Percentiles rank a stretch among this genome's conserved stretches.
phyloP scores from a whole-genome alignment of 2,329 filamentous ascomycete genomes.

The Phaeoacremonium minimum region DNA sequence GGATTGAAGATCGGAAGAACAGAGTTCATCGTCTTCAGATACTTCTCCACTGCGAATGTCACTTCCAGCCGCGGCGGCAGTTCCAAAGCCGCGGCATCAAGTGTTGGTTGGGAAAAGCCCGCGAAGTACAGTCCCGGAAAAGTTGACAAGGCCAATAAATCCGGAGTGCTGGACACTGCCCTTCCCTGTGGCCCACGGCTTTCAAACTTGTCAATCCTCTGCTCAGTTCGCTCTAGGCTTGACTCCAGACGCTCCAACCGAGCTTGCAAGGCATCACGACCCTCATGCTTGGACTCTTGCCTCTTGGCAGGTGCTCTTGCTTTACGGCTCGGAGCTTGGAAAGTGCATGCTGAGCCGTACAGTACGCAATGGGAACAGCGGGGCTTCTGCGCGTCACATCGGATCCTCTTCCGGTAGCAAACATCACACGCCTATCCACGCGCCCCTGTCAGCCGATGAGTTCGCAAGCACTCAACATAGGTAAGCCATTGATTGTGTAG shows the following conservation, averaged over 20 bases:
- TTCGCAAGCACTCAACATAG: background rate
- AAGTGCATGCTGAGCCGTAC: conserved; percentile 16
- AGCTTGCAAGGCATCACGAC: conserved; percentile 3
- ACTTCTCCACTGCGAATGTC: conserved; percentile 14
- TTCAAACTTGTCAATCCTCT: conserved; percentile 6
- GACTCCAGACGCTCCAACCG: conserved; percentile 7
- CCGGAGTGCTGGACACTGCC: too few relatives aligned
- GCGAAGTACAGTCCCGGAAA: background rate
- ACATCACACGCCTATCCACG: conserved; percentile 24
- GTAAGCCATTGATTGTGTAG: conserved; percentile 1
- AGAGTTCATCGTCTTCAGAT: conserved; percentile 14
- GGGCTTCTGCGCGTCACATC: conserved; percentile 26
- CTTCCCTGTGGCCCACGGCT: conserved; percentile 6
- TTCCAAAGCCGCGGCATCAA: conserved; percentile 16
- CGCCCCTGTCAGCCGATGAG: conserved; percentile 1
- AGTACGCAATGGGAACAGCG: conserved; percentile 25
- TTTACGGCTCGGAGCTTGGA: conserved; percentile 16
- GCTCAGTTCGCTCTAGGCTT: conserved; percentile 3
- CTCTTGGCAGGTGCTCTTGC: conserved; percentile 12
- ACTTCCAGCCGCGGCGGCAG: conserved; percentile 16
- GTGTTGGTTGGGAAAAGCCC: conserved; percentile 5
- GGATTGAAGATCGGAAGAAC: conserved; percentile 17
- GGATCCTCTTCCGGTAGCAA: conserved; percentile 26
- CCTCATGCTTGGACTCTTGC: conserved; percentile 7
- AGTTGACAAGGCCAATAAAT: too few relatives aligned